These are phyloP conservation scores for Coprinopsis sp. DNA, from an alignment of 768 basidiomycete genomes.

Conservation along the genomic window DNA sequence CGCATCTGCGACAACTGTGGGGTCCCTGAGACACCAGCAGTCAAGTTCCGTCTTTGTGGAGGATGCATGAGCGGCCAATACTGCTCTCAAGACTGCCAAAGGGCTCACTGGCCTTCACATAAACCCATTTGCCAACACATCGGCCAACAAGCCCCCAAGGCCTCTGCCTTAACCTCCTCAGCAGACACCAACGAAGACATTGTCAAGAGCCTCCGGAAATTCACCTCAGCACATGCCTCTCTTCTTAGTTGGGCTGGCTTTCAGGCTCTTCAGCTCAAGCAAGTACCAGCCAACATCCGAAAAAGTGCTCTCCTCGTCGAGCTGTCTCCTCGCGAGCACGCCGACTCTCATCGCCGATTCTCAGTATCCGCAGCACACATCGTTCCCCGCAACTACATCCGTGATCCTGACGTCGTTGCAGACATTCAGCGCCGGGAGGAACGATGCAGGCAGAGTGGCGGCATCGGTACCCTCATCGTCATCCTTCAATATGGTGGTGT, in stretches of 20 bases:
- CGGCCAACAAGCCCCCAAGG: constrained; percentile 52
- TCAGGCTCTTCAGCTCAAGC: constrained; percentile 79
- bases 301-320: too few relatives aligned
- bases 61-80: constrained; percentile 86
- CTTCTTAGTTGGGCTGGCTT: constrained; percentile 80
- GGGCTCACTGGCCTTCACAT: constrained; percentile 70
- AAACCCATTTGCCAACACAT: constrained; percentile 79
- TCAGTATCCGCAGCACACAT: constrained; percentile 56
- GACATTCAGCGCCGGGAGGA: too few relatives aligned
- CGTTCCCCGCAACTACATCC: too few relatives aligned
- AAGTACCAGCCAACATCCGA: constrained; percentile 71
- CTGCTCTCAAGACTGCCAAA: constrained; percentile 79
- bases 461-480: constrained; percentile 70
- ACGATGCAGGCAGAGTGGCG: too few relatives aligned
- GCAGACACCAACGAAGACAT: constrained; percentile 50
- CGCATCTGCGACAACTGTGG: constrained; percentile 80
- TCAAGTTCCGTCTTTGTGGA: constrained; percentile 72
- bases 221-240: constrained; percentile 64
- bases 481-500: constrained; percentile 71
- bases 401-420: too few relatives aligned
- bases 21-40: constrained; percentile 56
- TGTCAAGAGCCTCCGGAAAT: constrained; percentile 71
- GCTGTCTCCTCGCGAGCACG: constrained; percentile 54
- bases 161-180: constrained; percentile 41
- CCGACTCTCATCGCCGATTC: constrained; percentile 65